Evolutionary conservation across 441 rosid species (phyloP).

Genomic region (Arabidopsis hybrid): DNA sequence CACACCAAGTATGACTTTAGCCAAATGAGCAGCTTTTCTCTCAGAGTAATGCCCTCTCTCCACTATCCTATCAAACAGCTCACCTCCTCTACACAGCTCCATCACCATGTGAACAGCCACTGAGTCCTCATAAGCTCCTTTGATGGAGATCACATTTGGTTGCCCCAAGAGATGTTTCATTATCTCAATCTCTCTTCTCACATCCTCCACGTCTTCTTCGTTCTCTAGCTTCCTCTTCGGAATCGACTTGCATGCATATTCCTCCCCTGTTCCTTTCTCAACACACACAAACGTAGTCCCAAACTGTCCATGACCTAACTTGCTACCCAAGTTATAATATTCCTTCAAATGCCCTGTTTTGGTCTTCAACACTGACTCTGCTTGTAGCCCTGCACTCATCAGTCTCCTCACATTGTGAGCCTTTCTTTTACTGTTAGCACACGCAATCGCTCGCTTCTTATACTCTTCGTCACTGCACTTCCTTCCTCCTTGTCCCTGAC

Average conservation of each 20-base stretch:
- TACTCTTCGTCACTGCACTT: slow-evolving; percentile 29
- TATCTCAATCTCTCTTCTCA: slow-evolving; percentile 60
- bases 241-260: slow-evolving; percentile 60
- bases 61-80: slow-evolving; percentile 64
- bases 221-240: slow-evolving; percentile 56
- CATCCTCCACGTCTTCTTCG: slow-evolving; percentile 56
- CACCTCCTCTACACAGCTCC: slow-evolving; percentile 60
- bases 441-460: slow-evolving; percentile 17
- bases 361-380: slow-evolving; percentile 54
- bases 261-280: slow-evolving; percentile 57
- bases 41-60: slow-evolving; percentile 65
- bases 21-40: slow-evolving; percentile 63
- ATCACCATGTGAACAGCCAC: slow-evolving; percentile 60
- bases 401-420: slow-evolving; percentile 56
- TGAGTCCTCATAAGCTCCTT: slow-evolving; percentile 58
- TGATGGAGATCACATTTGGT: slow-evolving; percentile 54
- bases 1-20: slow-evolving; percentile 61
- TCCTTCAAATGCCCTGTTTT: slow-evolving; percentile 68
- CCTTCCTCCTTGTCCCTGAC: slow-evolving; percentile 14
- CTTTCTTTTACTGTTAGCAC: slow-evolving; percentile 42
- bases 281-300: slow-evolving; percentile 64
- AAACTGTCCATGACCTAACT: slow-evolving; percentile 72
- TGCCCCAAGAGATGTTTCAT: slow-evolving; percentile 58
- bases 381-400: slow-evolving; percentile 54
- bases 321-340: slow-evolving; percentile 55